A percentile compares a stretch with the other conserved stretches of the same genome.
Conservation (phyloP, 2,329 filamentous ascomycete species). For the Pestalotiopsis sp. region DNA sequence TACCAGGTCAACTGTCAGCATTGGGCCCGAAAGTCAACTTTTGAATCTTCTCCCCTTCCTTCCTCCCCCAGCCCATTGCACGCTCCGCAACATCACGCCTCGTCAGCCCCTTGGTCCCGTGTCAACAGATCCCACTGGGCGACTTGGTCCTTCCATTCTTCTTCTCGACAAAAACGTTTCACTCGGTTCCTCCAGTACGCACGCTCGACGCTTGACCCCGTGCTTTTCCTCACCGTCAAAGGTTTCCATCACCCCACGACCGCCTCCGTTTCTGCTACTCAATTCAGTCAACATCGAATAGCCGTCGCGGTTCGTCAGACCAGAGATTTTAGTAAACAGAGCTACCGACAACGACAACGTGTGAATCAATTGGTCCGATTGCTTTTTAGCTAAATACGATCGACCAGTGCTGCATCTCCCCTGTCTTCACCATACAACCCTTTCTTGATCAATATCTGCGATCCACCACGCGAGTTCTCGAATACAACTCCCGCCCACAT, state of each 20-base stretch:
- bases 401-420: slow-evolving; percentile 1
- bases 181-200: slow-evolving; percentile 1
- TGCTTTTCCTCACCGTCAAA: neutral
- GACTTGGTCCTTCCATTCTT: slow-evolving; percentile 16
- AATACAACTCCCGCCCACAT: neutral
- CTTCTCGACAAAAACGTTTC: slow-evolving; percentile 3
- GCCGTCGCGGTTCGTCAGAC: neutral
- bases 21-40: neutral
- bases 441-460: neutral
- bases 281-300: neutral
- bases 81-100: slow-evolving; percentile 19
- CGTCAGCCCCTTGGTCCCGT: slow-evolving; percentile 16
- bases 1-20: neutral
- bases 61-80: slow-evolving; percentile 16
- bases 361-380: slow-evolving; percentile 1
- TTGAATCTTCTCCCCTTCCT: slow-evolving; percentile 1
- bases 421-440: neutral
- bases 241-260: neutral
- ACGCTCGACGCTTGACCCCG: neutral
- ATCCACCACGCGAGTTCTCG: neutral
- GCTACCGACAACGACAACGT: neutral
- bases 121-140: slow-evolving; percentile 19
- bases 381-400: slow-evolving; percentile 16
- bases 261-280: neutral
- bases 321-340: neutral